These are phyloP conservation scores for Rubroshorea leprosula DNA, from an alignment of 345 rosid genomes.

Conservation along the genomic window DNA sequence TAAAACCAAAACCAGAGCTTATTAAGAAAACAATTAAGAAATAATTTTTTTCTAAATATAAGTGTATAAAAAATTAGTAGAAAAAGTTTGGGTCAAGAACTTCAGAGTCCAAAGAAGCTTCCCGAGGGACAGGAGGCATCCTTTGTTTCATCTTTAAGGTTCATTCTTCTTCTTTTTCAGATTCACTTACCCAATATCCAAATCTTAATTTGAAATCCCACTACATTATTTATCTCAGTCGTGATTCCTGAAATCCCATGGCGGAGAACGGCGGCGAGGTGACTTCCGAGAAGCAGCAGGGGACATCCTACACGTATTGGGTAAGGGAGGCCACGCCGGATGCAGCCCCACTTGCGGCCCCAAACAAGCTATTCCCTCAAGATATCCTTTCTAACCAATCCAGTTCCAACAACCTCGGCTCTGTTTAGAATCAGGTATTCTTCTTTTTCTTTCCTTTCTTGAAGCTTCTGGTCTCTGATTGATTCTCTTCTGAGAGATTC, in stretches of 20 bases:
- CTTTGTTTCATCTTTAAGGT: too few relatives aligned
- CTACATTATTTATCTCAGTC: too few relatives aligned
- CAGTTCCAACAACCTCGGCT: conserved; percentile 45
- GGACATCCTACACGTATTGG: conserved; percentile 72
- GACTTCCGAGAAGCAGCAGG: conserved; percentile 22
- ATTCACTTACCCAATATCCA: too few relatives aligned
- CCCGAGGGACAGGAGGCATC: too few relatives aligned
- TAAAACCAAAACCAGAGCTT: too few relatives aligned
- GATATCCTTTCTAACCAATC: conserved; percentile 25
- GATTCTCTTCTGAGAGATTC: not conserved
- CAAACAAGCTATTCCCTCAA: conserved; percentile 46
- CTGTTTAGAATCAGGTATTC: conserved; percentile 72
- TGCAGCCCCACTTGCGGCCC: conserved; percentile 79
- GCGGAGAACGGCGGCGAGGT: conserved; percentile 36
- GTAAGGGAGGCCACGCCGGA: conserved; percentile 64
- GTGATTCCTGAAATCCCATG: not conserved
- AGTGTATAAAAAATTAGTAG: too few relatives aligned
- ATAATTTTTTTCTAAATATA: too few relatives aligned
- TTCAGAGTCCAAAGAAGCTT: too few relatives aligned
- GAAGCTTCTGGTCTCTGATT: not conserved
- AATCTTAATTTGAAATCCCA: too few relatives aligned
- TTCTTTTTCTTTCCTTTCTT: not conserved
- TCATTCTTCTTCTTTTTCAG: too few relatives aligned
- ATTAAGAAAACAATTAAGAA: too few relatives aligned
- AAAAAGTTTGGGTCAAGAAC: too few relatives aligned